These are phyloP conservation scores for Fusarium neocosmosporiellum DNA, from an alignment of 2,329 filamentous ascomycete genomes.

Conservation along the genomic window DNA sequence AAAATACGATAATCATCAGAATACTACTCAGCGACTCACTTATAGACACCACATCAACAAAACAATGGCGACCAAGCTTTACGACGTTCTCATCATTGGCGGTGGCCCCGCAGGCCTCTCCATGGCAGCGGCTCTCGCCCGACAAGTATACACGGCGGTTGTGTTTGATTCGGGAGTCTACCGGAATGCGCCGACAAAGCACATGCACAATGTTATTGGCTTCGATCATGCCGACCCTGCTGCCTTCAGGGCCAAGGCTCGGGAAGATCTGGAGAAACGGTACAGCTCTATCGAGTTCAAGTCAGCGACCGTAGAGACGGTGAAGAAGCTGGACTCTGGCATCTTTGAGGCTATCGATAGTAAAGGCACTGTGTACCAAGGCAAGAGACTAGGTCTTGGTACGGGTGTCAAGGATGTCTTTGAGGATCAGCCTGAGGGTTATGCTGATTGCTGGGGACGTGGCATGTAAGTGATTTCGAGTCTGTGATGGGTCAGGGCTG, in stretches of 20 bases:
- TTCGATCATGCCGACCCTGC: constrained; percentile 53
- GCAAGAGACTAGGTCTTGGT: constrained; percentile 66
- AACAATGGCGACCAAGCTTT: constrained; percentile 44
- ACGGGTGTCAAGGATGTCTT: constrained; percentile 64
- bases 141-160: constrained; percentile 59
- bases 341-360: constrained; percentile 55
- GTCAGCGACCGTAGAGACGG: constrained; percentile 41
- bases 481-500: not conserved
- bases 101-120: constrained; percentile 64
- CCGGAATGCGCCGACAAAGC: constrained; percentile 58
- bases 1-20: not conserved
- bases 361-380: constrained; percentile 55
- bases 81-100: constrained; percentile 65
- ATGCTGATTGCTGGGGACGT: constrained; percentile 64
- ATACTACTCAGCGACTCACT: not conserved
- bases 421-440: constrained; percentile 62
- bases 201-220: constrained; percentile 60
- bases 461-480: constrained; percentile 55
- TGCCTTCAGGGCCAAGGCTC: constrained; percentile 49
- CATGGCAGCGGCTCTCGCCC: constrained; percentile 58
- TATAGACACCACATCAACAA: not conserved
- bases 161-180: constrained; percentile 63
- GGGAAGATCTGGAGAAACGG: constrained; percentile 48
- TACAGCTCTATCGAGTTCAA: constrained; percentile 51
- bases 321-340: constrained; percentile 44